Conservation (phyloP, 345 rosid genomes). For the Sonneratia caseolaris region DNA sequence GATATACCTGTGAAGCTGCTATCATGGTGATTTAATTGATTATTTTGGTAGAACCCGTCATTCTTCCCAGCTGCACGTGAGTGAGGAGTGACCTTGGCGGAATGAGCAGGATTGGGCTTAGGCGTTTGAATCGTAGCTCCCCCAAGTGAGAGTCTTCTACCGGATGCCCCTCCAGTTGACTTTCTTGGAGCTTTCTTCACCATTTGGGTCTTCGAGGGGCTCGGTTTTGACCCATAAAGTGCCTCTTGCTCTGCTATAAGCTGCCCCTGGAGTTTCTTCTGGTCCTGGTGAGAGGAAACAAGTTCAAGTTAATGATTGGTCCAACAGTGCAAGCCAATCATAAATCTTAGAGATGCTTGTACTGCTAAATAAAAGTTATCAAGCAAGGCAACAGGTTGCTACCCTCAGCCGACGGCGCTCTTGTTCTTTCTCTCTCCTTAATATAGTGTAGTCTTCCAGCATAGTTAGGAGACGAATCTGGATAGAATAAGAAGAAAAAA, state of each 20-base stretch:
- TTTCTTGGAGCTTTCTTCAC: constrained; percentile 61
- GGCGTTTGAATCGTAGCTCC: constrained; percentile 63
- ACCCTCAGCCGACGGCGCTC: constrained; percentile 83
- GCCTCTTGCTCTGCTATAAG: constrained; percentile 88
- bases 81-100: constrained; percentile 25
- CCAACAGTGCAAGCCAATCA: neutral
- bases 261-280: constrained; percentile 95
- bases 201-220: constrained; percentile 80
- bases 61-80: constrained; percentile 45
- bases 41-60: constrained; percentile 33
- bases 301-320: neutral
- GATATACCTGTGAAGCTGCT: constrained; percentile 40
- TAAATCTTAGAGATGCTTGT: neutral
- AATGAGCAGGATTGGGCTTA: constrained; percentile 30
- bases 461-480: constrained; percentile 79
- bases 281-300: constrained; percentile 46
- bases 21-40: constrained; percentile 29
- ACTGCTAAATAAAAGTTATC: too few relatives aligned
- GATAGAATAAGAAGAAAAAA: constrained; percentile 3
- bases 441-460: constrained; percentile 75
- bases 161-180: constrained; percentile 65
- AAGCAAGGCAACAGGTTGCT: constrained; percentile 4
- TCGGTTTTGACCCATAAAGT: constrained; percentile 90
- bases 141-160: constrained; percentile 68
- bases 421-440: constrained; percentile 90